phyloP scores from a whole-genome alignment of 208 protist genomes.

The Trypanosoma melophagium region DNA sequence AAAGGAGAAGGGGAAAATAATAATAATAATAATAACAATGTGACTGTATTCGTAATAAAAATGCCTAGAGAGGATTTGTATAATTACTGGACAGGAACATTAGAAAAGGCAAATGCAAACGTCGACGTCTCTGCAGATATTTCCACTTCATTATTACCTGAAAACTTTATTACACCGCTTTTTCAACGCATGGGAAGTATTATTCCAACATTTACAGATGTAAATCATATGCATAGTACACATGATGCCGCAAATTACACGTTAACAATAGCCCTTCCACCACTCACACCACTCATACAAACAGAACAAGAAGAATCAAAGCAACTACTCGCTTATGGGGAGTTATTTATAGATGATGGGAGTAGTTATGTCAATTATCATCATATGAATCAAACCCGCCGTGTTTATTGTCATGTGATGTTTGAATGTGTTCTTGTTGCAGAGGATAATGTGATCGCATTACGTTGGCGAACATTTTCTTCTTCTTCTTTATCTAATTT shows the following conservation, averaged over 20 bases:
- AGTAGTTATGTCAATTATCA: conserved; percentile 24
- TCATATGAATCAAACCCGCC: background rate
- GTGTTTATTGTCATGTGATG: background rate
- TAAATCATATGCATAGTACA: conserved; percentile 22
- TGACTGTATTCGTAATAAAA: background rate
- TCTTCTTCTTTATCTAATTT: conserved; percentile 7
- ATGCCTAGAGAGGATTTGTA: conserved; percentile 22
- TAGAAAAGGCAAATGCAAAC: background rate
- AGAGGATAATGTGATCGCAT: background rate
- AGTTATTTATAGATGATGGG: conserved; percentile 57
- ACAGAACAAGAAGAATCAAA: background rate
- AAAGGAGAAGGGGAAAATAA: background rate
- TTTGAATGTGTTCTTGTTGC: conserved; percentile 7
- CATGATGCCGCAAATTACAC: conserved; percentile 40
- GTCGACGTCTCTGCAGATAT: conserved; percentile 5
- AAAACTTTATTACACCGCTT: conserved; percentile 16
- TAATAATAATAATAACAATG: conserved; percentile 9
- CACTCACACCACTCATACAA: background rate
- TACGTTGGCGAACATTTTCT: background rate
- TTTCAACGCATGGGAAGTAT: conserved; percentile 37
- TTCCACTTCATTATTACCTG: background rate
- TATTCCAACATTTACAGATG: conserved; percentile 28
- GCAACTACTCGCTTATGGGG: conserved; percentile 38
- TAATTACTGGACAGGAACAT: conserved; percentile 43
- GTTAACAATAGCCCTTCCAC: conserved; percentile 35